Base-by-base conservation (phyloP, 768 basidiomycete genomes). In the Mycena olivaceomarginata region DNA sequence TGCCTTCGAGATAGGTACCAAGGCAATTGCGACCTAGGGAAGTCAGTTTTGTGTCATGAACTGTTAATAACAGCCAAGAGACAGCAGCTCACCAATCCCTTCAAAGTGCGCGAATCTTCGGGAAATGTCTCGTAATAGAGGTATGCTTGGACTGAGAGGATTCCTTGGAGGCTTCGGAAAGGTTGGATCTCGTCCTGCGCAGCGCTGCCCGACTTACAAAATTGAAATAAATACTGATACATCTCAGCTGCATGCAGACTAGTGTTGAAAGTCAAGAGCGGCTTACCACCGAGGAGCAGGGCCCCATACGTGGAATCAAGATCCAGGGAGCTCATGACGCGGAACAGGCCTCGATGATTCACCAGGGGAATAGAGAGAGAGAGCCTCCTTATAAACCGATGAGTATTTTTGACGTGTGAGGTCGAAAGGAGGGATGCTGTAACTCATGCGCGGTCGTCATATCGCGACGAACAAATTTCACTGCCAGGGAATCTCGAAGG, bases 151-250 rank as follows among this genome's bases (percentile, higher is more conserved):
- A 72, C 12, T 4, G 71, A 53, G 48, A 72, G 71, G 6, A 72
- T 59, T 31, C 71, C 71, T 66, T 72, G 71, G 48, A 72, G 66
- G 40, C 71, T 72, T 56, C n/a, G n/a, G 53, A 9, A 8, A 9
- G 22, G 11, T 56, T 9, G 12, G 8, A n/a, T 56, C 8, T n/a
- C n/a, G 53, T 56, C n/a, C 8, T 56, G 9, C 9, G 12, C n/a
- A 56, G n/a, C 4, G 20, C 22, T 22, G 7, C 15, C 15, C n/a
- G 8, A 56, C 53, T 22, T n/a, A 56, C 53, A 56, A 56, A 56
- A 56, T 22, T 10, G 53, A n/a, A 56, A 22, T 12, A 22, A 56
- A 56, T 56, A 56, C 53, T 56, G 53, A 12, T 7, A 9, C 7
- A 22, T 56, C 1, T 22, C n/a, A 56, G 53, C 4, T 45, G 43